Percentiles rank a stretch among this genome's conserved stretches.
These are phyloP conservation scores for Akebia trifoliata DNA, from an alignment of 164 flowering plant species.

Conservation along the genomic window DNA sequence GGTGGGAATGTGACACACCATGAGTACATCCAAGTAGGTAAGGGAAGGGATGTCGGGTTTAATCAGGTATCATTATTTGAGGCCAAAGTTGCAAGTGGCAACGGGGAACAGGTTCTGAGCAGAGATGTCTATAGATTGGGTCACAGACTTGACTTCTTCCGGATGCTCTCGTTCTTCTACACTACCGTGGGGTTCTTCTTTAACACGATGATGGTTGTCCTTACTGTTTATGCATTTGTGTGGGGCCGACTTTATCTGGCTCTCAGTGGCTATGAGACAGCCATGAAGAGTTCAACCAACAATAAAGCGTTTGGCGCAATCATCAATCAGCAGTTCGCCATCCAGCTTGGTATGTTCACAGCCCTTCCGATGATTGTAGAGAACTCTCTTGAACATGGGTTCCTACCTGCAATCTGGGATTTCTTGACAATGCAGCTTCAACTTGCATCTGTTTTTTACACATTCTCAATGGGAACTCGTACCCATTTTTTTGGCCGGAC, in stretches of 20 bases:
- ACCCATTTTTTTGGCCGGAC: constrained; percentile 88
- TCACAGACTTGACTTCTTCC: constrained; percentile 84
- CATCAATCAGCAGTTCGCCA: constrained; percentile 72
- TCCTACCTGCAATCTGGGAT: constrained; percentile 80
- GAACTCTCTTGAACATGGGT: constrained; percentile 78
- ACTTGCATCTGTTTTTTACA: constrained; percentile 73
- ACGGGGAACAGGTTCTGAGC: constrained; percentile 91
- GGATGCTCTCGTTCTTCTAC: constrained; percentile 84
- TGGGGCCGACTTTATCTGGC: constrained; percentile 92
- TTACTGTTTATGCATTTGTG: constrained; percentile 69
- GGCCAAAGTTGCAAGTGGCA: constrained; percentile 96
- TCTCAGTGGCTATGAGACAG: constrained; percentile 75
- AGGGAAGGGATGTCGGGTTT: constrained; percentile 96
- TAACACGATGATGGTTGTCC: constrained; percentile 69
- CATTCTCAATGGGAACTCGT: constrained; percentile 89
- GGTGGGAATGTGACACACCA: constrained; percentile 97
- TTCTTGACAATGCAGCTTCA: constrained; percentile 85
- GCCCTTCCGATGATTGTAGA: constrained; percentile 96
- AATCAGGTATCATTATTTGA: constrained; percentile 95
- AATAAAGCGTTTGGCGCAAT: constrained; percentile 62
- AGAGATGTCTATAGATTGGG: constrained; percentile 89
- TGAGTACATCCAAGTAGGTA: constrained; percentile 94
- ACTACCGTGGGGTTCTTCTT: constrained; percentile 80
- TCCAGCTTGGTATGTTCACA: constrained; percentile 87
- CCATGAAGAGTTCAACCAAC: constrained; percentile 30